Conservation (phyloP, 106 monocot species). For the Dioscorea zingiberensis region DNA sequence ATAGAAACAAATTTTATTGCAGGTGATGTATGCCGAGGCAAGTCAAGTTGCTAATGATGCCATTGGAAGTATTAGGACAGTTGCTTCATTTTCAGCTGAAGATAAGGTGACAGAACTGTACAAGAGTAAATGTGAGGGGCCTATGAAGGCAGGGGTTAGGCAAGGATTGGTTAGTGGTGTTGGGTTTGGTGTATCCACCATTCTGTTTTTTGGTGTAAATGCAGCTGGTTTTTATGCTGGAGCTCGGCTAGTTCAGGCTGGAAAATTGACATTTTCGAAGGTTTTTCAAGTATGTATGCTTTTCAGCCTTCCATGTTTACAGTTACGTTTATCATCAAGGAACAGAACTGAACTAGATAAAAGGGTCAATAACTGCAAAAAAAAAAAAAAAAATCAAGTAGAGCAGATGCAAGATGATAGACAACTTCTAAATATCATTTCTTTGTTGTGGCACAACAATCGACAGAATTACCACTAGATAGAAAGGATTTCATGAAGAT, state of each 20-base stretch:
- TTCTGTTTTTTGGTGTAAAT: slow-evolving; percentile 35
- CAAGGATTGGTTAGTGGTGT: slow-evolving; percentile 37
- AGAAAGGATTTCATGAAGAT: too few relatives aligned
- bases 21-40: slow-evolving; percentile 56
- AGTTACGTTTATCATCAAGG: too few relatives aligned
- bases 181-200: slow-evolving; percentile 48
- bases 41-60: slow-evolving; percentile 67
- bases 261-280: slow-evolving; percentile 29
- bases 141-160: slow-evolving; percentile 35
- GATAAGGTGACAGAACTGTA: slow-evolving; percentile 45
- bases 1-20: background rate
- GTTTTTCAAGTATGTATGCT: slow-evolving; percentile 41
- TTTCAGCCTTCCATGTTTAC: background rate
- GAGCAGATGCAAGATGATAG: too few relatives aligned
- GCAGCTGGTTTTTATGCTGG: slow-evolving; percentile 61
- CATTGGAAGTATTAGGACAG: slow-evolving; percentile 49
- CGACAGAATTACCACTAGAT: too few relatives aligned
- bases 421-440: too few relatives aligned
- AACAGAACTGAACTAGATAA: too few relatives aligned
- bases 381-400: too few relatives aligned
- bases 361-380: too few relatives aligned
- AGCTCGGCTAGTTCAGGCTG: slow-evolving; percentile 37
- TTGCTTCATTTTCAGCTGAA: slow-evolving; percentile 59
- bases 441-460: too few relatives aligned
- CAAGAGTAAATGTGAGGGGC: slow-evolving; percentile 36